Conservation (phyloP, 139 green algal species). For the Chlamydomonas asymmetrica region DNA sequence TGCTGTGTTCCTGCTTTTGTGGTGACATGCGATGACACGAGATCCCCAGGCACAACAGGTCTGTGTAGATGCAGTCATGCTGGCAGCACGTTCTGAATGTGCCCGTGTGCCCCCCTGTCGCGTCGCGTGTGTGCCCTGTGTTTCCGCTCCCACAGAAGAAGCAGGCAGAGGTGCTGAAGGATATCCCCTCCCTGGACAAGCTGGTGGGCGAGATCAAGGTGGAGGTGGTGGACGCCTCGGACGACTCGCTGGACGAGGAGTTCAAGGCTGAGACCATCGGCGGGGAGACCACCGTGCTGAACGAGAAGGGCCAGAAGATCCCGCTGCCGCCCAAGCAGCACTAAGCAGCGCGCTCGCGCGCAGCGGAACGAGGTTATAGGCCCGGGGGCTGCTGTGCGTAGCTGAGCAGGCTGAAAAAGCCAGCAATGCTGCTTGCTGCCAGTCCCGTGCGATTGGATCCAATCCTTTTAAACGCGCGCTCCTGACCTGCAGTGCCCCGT, state of each 20-base stretch:
- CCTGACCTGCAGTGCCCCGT: background rate
- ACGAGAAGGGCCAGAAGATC: slow-evolving; percentile 60
- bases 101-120: no score
- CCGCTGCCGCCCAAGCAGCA: slow-evolving; percentile 56
- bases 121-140: no score
- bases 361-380: background rate
- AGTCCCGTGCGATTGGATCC: background rate
- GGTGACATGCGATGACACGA: no score
- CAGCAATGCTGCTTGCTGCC: background rate
- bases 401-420: background rate
- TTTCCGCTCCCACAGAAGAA: no score
- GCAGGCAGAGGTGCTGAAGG: slow-evolving; percentile 47
- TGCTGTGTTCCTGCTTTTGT: no score
- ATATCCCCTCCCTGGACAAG: slow-evolving; percentile 51
- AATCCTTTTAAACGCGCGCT: background rate
- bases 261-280: slow-evolving; percentile 59
- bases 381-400: background rate
- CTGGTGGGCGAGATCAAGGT: slow-evolving; percentile 50
- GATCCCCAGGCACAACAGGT: no score
- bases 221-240: slow-evolving; percentile 44
- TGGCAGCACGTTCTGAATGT: no score
- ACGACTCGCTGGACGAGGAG: slow-evolving; percentile 47
- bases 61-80: no score
- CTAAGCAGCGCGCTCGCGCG: no score
- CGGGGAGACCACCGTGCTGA: slow-evolving; percentile 56